A percentile compares a stretch with the other conserved stretches of the same genome.
These are phyloP conservation scores for Fusarium burgessii DNA, from an alignment of 2,329 filamentous ascomycete species.

Conservation along the genomic window DNA sequence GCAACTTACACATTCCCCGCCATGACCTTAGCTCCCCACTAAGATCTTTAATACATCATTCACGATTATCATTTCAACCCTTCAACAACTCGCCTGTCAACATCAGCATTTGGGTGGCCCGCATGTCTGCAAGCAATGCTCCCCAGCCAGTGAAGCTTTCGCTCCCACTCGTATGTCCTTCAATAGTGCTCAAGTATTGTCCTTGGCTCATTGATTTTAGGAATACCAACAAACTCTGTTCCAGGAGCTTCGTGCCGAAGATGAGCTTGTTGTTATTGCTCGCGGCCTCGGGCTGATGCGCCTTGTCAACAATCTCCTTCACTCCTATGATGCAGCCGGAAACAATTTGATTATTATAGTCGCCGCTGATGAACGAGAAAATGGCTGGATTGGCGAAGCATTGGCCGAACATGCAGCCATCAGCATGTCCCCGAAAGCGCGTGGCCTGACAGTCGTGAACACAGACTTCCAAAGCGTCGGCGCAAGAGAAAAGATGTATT, in stretches of 20 bases:
- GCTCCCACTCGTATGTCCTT: constrained; percentile 65
- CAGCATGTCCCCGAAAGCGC: constrained; percentile 82
- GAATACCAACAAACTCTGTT: constrained; percentile 97
- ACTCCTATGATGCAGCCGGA: constrained; percentile 95
- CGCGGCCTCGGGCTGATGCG: constrained; percentile 92
- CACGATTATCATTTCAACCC: constrained; percentile 24
- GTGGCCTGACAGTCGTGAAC: constrained; percentile 91
- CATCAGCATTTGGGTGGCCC: constrained; percentile 41
- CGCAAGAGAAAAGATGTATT: constrained; percentile 91
- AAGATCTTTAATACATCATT: constrained; percentile 33
- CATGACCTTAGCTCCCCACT: constrained; percentile 25
- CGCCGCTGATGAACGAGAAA: constrained; percentile 91
- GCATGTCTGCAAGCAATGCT: constrained; percentile 66
- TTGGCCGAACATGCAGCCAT: constrained; percentile 95
- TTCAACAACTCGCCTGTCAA: constrained; percentile 25
- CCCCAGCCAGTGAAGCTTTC: constrained; percentile 83
- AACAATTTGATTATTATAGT: constrained; percentile 92
- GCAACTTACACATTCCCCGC: constrained; percentile 12
- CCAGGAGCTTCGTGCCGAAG: constrained; percentile 87
- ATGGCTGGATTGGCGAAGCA: constrained; percentile 96
- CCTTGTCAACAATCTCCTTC: constrained; percentile 93
- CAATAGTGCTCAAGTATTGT: not conserved
- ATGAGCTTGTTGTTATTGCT: constrained; percentile 93
- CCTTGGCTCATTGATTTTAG: constrained; percentile 54
- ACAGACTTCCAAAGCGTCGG: constrained; percentile 92